These are phyloP conservation scores for Amborella trichopoda DNA, from an alignment of 164 flowering plant species.

Conservation along the genomic window DNA sequence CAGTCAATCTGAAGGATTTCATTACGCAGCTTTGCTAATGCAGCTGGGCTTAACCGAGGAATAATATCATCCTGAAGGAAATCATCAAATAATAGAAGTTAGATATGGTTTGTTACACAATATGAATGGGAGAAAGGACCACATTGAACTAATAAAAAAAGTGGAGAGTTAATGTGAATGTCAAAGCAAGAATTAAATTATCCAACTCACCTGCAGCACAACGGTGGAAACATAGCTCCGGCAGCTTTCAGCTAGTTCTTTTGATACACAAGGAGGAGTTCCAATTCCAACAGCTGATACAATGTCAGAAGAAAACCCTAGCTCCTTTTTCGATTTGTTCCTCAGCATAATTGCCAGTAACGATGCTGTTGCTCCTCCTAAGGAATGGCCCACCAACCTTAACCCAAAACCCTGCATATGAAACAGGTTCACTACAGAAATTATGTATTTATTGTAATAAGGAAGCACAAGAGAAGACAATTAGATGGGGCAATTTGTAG, in stretches of 20 bases:
- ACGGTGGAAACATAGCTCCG: conserved; percentile 55
- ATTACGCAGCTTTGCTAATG: conserved; percentile 67
- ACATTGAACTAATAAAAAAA: background rate
- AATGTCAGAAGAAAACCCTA: conserved; percentile 64
- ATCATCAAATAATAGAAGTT: too few species aligned
- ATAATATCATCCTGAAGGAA: conserved; percentile 75
- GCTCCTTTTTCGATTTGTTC: conserved; percentile 37
- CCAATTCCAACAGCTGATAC: conserved; percentile 69
- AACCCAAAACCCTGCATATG: conserved; percentile 74
- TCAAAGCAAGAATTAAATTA: background rate
- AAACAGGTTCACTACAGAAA: conserved; percentile 21
- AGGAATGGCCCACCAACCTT: conserved; percentile 86
- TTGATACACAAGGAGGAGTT: conserved; percentile 79
- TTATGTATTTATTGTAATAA: background rate
- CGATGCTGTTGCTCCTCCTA: conserved; percentile 79
- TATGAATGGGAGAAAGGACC: background rate
- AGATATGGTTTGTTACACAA: background rate
- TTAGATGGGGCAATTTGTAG: background rate
- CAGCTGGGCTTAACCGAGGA: conserved; percentile 72
- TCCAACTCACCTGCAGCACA: conserved; percentile 56
- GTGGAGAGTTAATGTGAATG: background rate
- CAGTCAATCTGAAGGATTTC: conserved; percentile 92
- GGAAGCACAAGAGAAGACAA: background rate
- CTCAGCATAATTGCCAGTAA: conserved; percentile 73
- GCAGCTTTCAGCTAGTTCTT: conserved; percentile 77